These are phyloP conservation scores for Babesia divergens DNA, from an alignment of 169 alveolate species.

Conservation along the genomic window DNA sequence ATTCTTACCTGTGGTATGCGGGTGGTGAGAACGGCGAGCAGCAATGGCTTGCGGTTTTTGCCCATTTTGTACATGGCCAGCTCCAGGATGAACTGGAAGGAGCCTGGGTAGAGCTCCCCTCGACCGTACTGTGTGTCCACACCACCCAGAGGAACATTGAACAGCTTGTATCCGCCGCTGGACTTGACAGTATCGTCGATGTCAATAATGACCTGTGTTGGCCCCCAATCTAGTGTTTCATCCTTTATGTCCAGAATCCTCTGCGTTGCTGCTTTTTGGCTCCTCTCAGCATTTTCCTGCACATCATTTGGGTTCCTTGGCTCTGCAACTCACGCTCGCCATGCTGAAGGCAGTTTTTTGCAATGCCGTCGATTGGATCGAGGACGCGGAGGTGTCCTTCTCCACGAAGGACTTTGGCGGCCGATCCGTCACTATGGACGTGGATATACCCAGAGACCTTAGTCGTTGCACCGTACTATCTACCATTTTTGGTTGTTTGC, in stretches of 20 bases:
- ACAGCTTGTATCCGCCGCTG: constrained; percentile 79
- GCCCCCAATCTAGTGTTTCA: constrained; percentile 58
- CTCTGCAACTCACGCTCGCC: neutral
- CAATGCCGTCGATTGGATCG: neutral
- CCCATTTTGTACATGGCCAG: constrained; percentile 74
- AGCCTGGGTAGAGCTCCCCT: constrained; percentile 76
- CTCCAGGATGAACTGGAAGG: constrained; percentile 78
- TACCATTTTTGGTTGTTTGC: too few species aligned
- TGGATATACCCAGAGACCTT: neutral
- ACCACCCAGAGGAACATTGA: constrained; percentile 81
- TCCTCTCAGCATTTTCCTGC: constrained; percentile 3
- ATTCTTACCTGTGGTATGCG: constrained; percentile 77
- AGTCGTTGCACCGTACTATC: neutral
- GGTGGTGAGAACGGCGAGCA: constrained; percentile 81
- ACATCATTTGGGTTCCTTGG: neutral
- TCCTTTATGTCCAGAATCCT: constrained; percentile 38
- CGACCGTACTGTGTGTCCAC: constrained; percentile 80
- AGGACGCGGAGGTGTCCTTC: neutral
- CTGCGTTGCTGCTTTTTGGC: neutral
- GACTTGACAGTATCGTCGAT: constrained; percentile 83
- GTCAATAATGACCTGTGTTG: constrained; percentile 74
- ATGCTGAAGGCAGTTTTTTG: constrained; percentile 15
- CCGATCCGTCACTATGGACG: neutral
- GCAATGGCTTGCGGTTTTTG: constrained; percentile 68
- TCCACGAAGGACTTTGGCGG: neutral